Evolutionary conservation across 2,329 filamentous ascomycete genomes (phyloP).

Genomic region (Alternaria metachromatica): DNA sequence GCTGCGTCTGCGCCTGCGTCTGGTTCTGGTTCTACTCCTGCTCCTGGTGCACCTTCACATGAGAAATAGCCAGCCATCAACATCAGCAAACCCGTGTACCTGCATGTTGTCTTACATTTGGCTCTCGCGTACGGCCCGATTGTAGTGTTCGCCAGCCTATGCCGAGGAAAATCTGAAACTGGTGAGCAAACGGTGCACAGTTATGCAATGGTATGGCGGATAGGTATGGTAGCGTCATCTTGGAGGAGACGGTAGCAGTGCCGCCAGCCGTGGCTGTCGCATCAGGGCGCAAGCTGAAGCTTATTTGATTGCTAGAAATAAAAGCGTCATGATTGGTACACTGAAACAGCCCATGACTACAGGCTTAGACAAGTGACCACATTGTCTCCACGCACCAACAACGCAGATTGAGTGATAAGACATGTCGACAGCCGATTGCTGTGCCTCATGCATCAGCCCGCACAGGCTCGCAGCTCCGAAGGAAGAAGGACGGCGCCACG

Average conservation of each 20-base stretch:
- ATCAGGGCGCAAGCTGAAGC: slow-evolving; percentile 3
- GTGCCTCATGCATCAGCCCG: background rate
- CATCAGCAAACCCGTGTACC: slow-evolving; percentile 6
- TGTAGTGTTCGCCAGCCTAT: slow-evolving; percentile 1
- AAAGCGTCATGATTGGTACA: background rate
- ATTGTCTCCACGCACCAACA: background rate
- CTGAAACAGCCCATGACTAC: background rate
- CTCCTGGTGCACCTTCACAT: background rate
- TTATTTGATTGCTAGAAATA: background rate
- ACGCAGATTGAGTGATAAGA: slow-evolving; percentile 5
- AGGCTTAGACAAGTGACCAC: background rate
- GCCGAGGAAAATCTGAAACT: slow-evolving; percentile 12
- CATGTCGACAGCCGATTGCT: slow-evolving; percentile 1
- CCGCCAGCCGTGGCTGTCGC: background rate
- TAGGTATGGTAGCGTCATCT: slow-evolving; percentile 4
- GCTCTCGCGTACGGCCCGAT: slow-evolving; percentile 4
- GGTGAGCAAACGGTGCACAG: background rate
- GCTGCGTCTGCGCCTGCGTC: background rate
- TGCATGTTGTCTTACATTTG: slow-evolving; percentile 7
- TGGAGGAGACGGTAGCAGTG: background rate
- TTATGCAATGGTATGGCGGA: background rate
- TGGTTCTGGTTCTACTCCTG: background rate
- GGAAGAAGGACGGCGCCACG: slow-evolving; percentile 5
- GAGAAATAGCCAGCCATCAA: slow-evolving; percentile 1
- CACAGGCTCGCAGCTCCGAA: slow-evolving; percentile 1